Percentiles rank a stretch among this genome's conserved stretches.
Evolutionary conservation across 176 grass and related monocot species (phyloP).

Genomic region (Hsuehochloa calcarea): DNA sequence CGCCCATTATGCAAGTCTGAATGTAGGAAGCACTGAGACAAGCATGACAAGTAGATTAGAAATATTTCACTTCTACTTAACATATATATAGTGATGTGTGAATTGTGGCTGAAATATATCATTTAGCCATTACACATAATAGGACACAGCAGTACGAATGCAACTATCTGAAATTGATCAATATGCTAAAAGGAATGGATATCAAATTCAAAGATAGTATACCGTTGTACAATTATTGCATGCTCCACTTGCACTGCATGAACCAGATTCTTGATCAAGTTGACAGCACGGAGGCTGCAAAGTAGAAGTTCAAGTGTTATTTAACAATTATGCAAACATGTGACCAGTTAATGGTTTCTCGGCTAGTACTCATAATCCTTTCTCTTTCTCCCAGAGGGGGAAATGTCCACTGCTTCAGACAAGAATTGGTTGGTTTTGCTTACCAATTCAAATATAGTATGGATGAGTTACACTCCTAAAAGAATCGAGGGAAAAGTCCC

Average conservation of each 20-base stretch:
- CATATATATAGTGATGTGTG: constrained; percentile 4
- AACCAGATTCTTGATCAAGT: constrained; percentile 47
- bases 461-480: constrained; percentile 6
- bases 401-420: not conserved
- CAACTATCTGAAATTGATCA: constrained; percentile 18
- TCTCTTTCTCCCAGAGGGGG: not conserved
- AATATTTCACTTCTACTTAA: constrained; percentile 6
- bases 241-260: constrained; percentile 38
- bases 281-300: constrained; percentile 76
- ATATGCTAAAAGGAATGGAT: not conserved
- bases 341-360: constrained; percentile 10
- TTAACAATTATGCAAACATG: not conserved
- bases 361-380: not conserved
- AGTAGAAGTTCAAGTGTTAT: constrained; percentile 25
- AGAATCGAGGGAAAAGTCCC: constrained; percentile 18
- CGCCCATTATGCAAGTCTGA: constrained; percentile 84
- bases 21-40: constrained; percentile 69
- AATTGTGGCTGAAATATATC: constrained; percentile 17
- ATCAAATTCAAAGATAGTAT: constrained; percentile 33
- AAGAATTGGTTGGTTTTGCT: constrained; percentile 20
- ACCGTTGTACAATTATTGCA: constrained; percentile 98
- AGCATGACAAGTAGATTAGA: constrained; percentile 45
- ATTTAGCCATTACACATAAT: constrained; percentile 14
- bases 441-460: constrained; percentile 26
- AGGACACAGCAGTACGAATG: not conserved